Evolutionary conservation across 495 filamentous ascomycete species (phyloP).

Genomic region (Cercophora samala): DNA sequence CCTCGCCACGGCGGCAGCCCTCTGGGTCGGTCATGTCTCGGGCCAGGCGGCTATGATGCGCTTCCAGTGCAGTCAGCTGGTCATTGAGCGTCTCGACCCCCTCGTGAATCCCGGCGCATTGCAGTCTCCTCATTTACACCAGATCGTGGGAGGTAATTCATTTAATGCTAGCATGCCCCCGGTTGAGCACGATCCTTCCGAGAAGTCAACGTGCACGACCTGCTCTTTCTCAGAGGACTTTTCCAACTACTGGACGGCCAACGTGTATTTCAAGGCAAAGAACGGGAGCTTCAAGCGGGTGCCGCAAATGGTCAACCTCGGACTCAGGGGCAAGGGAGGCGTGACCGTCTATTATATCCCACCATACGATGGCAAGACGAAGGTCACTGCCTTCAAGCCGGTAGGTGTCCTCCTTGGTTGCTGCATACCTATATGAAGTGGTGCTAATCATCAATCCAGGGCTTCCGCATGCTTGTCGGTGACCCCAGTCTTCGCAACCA

Average conservation of each 20-base stretch:
- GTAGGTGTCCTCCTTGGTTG: background rate
- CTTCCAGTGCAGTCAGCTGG: constrained; percentile 46
- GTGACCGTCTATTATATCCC: constrained; percentile 52
- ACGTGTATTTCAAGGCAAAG: constrained; percentile 38
- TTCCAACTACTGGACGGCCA: constrained; percentile 45
- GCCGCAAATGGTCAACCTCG: constrained; percentile 38
- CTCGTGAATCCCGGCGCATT: constrained; percentile 42
- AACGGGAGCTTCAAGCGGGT: constrained; percentile 50
- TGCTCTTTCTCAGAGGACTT: constrained; percentile 34
- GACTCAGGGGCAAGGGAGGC: constrained; percentile 41
- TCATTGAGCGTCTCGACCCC: constrained; percentile 43
- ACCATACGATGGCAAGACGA: constrained; percentile 42
- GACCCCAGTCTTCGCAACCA: constrained; percentile 33
- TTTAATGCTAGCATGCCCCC: constrained; percentile 34
- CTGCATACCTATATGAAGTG: background rate
- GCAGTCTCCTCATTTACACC: constrained; percentile 41
- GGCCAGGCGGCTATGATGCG: constrained; percentile 43
- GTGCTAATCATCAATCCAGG: constrained; percentile 21
- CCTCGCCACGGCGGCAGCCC: constrained; percentile 31
- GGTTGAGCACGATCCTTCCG: constrained; percentile 23
- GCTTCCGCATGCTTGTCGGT: constrained; percentile 46
- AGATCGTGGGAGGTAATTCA: constrained; percentile 35
- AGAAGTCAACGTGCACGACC: constrained; percentile 31
- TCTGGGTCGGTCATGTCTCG: constrained; percentile 28
- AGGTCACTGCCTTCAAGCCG: constrained; percentile 47